Evolutionary conservation across 2,329 filamentous ascomycete species (phyloP).

Genomic region (Apiospora malaysiana): DNA sequence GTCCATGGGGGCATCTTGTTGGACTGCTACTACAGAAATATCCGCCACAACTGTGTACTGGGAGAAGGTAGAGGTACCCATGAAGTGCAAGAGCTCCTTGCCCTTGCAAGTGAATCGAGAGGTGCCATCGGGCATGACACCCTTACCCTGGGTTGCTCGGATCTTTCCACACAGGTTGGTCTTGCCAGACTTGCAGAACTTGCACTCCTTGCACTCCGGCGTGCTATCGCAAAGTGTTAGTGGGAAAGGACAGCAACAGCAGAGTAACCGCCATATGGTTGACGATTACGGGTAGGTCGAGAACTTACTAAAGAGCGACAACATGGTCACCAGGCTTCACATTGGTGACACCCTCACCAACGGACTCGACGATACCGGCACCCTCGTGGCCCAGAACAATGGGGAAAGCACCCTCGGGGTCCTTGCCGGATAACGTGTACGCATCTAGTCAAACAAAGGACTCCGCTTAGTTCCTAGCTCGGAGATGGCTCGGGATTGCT

Average conservation of each 20-base stretch:
- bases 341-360: conserved; percentile 92
- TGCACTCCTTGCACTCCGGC: conserved; percentile 96
- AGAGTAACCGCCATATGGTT: neutral
- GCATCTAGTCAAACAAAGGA: conserved; percentile 64
- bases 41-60: conserved; percentile 99
- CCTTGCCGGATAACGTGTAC: conserved; percentile 94
- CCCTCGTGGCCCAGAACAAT: conserved; percentile 90
- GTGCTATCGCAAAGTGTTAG: conserved; percentile 62
- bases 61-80: conserved; percentile 98
- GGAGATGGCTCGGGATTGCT: conserved; percentile 38
- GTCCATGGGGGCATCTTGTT: conserved; percentile 90
- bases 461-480: conserved; percentile 29
- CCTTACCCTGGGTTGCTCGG: conserved; percentile 91
- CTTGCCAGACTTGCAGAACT: conserved; percentile 99
- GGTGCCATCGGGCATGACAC: conserved; percentile 97
- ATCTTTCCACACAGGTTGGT: conserved; percentile 99
- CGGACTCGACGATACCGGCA: conserved; percentile 89
- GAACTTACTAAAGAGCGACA: conserved; percentile 79
- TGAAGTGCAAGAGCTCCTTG: conserved; percentile 96
- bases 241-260: conserved; percentile 7
- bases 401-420: conserved; percentile 93
- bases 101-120: conserved; percentile 94
- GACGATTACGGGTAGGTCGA: conserved; percentile 28
- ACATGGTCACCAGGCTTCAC: conserved; percentile 95
- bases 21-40: conserved; percentile 95